phyloP scores from a whole-genome alignment of 2,329 filamentous ascomycete species.

The Ilyonectria destructans region DNA sequence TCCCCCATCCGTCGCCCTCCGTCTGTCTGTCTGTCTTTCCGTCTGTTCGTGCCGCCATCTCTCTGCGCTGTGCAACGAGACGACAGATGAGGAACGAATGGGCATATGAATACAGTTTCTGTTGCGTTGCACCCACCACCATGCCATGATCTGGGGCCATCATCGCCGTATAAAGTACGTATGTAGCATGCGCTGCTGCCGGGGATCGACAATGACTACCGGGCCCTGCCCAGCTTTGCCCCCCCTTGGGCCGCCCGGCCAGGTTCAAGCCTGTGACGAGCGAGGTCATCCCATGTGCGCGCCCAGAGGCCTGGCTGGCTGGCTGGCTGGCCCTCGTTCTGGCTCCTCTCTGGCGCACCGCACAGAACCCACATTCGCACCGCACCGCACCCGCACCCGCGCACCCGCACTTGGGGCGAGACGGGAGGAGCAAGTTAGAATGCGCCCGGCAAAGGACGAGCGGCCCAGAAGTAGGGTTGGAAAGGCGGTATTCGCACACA shows the following conservation, averaged over 20 bases:
- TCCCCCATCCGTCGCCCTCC: neutral
- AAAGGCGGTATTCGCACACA: conserved; percentile 24
- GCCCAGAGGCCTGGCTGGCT: conserved; percentile 20
- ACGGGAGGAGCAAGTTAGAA: conserved; percentile 24
- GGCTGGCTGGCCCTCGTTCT: conserved; percentile 23
- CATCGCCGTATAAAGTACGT: conserved; percentile 31
- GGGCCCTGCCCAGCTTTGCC: conserved; percentile 25
- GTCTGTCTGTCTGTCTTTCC: neutral
- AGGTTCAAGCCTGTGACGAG: conserved; percentile 30
- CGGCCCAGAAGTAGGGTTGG: conserved; percentile 28
- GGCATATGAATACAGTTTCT: conserved; percentile 11
- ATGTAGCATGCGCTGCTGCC: conserved; percentile 33
- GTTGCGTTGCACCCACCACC: conserved; percentile 26
- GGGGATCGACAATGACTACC: conserved; percentile 39
- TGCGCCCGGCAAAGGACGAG: conserved; percentile 25
- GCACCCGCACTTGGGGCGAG: neutral
- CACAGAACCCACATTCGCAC: conserved; percentile 31
- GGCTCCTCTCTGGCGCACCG: conserved; percentile 24
- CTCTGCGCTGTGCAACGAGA: conserved; percentile 5
- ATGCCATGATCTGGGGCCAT: conserved; percentile 28
- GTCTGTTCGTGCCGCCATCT: neutral
- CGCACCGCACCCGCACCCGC: conserved; percentile 27
- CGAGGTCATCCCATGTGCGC: conserved; percentile 26
- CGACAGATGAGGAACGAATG: conserved; percentile 7
- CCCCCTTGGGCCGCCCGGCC: conserved; percentile 23